phyloP scores from a whole-genome alignment of 140 eudicot species.

The Bidens hawaiensis region DNA sequence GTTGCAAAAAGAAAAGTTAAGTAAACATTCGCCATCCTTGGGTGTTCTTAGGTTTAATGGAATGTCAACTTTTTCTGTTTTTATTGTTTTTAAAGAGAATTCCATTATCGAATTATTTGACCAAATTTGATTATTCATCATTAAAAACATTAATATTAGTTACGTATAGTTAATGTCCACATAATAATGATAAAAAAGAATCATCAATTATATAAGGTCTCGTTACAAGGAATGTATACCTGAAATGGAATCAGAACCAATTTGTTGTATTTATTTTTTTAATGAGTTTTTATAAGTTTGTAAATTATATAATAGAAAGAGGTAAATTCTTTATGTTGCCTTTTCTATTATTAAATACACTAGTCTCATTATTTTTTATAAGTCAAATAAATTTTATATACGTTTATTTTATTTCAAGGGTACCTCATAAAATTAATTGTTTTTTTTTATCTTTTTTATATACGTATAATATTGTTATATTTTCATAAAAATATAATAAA shows the following conservation, averaged over 20 bases:
- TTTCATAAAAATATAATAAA: too few relatives aligned
- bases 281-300: too few relatives aligned
- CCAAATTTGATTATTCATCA: background rate
- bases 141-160: background rate
- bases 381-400: too few relatives aligned
- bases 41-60: slow-evolving; percentile 17
- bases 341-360: too few relatives aligned
- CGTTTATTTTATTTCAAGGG: too few relatives aligned
- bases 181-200: background rate
- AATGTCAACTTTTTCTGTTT: slow-evolving; percentile 23
- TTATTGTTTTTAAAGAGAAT: background rate
- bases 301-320: too few relatives aligned
- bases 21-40: slow-evolving; percentile 20
- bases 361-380: too few relatives aligned
- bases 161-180: background rate
- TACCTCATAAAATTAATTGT: too few relatives aligned
- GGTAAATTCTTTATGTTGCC: too few relatives aligned
- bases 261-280: too few relatives aligned
- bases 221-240: background rate
- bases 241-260: background rate
- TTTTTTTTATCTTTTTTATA: too few relatives aligned
- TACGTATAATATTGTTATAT: too few relatives aligned
- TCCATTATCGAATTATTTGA: slow-evolving; percentile 14
- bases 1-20: background rate
- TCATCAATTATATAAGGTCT: background rate